These are phyloP conservation scores for Moricandia arvensis DNA, from an alignment of 345 rosid genomes.

Conservation along the genomic window DNA sequence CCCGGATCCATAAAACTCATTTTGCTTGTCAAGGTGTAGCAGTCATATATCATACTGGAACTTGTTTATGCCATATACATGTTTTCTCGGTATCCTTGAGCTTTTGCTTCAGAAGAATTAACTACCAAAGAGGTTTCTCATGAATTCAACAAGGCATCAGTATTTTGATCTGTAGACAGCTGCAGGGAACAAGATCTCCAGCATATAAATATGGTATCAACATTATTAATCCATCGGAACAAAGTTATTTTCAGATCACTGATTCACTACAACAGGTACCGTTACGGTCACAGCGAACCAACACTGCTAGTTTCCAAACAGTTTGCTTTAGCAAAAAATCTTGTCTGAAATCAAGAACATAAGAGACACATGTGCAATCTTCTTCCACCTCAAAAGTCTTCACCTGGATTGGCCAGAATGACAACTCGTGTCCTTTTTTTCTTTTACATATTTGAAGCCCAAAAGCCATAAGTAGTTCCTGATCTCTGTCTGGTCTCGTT, in stretches of 20 bases:
- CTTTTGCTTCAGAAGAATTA: neutral
- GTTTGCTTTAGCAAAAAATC: neutral
- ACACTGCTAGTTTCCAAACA: neutral
- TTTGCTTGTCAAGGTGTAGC: constrained; percentile 50
- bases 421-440: neutral
- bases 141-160: neutral
- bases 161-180: neutral
- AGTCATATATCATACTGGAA: neutral
- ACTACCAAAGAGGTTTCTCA: neutral
- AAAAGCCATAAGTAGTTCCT: neutral
- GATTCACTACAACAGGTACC: too few species aligned
- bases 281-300: too few species aligned
- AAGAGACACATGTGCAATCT: neutral
- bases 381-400: neutral
- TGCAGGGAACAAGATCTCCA: neutral
- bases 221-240: neutral
- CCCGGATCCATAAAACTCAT: constrained; percentile 29
- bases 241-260: too few species aligned
- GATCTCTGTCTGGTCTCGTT: neutral
- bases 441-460: too few species aligned
- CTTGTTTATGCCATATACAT: neutral
- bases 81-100: neutral
- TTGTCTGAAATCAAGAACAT: neutral
- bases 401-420: neutral
- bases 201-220: neutral